Conservation (phyloP, 2,329 filamentous ascomycete species). For the Cordyceps fumosorosea region DNA sequence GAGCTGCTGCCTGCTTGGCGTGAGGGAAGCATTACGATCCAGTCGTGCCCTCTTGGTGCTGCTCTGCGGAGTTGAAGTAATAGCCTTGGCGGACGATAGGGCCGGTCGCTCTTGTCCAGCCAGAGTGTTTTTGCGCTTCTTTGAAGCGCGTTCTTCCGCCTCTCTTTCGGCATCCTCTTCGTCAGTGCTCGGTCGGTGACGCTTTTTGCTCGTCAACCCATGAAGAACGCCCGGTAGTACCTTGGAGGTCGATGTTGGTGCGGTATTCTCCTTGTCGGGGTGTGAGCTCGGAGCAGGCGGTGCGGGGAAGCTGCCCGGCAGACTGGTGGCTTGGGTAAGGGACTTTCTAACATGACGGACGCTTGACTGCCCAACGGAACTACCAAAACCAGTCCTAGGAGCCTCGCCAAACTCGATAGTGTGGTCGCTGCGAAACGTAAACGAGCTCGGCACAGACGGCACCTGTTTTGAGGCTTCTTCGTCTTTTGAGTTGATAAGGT, state of each 20-base stretch:
- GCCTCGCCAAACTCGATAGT: constrained; percentile 51
- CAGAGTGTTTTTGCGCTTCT: constrained; percentile 50
- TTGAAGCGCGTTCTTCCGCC: constrained; percentile 43
- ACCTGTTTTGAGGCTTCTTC: constrained; percentile 22
- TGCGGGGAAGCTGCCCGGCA: constrained; percentile 52
- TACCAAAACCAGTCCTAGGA: constrained; percentile 48
- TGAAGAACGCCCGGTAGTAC: constrained; percentile 47
- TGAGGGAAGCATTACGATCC: constrained; percentile 21
- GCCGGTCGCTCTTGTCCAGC: constrained; percentile 45
- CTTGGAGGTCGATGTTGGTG: constrained; percentile 28
- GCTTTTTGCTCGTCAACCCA: constrained; percentile 61
- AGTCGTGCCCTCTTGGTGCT: constrained; percentile 30
- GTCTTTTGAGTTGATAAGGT: constrained; percentile 22
- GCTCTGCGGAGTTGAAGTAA: constrained; percentile 27
- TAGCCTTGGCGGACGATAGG: constrained; percentile 43
- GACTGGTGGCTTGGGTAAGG: constrained; percentile 33
- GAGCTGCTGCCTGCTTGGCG: constrained; percentile 14
- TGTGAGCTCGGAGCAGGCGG: constrained; percentile 25
- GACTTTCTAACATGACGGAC: constrained; percentile 54
- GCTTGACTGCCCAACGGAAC: constrained; percentile 52
- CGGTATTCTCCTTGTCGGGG: constrained; percentile 50
- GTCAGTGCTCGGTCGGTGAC: constrained; percentile 50
- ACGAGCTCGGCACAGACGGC: constrained; percentile 47
- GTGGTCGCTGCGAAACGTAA: constrained; percentile 60
- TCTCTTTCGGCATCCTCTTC: constrained; percentile 48